Base-by-base conservation (phyloP, 2,329 filamentous ascomycete species). In the Ceratocystis eucalypticola region DNA sequence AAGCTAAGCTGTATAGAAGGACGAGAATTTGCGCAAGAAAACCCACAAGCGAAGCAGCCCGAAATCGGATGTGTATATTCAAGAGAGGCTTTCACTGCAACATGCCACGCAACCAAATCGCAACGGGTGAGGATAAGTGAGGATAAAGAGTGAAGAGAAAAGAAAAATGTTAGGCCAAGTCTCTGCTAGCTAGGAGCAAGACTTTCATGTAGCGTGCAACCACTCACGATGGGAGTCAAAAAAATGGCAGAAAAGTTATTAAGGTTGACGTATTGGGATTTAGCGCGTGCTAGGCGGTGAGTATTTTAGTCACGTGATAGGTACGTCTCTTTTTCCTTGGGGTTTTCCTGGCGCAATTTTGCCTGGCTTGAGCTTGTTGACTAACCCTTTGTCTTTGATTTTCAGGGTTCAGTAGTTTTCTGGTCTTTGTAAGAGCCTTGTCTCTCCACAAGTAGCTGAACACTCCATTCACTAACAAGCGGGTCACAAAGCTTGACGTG, bases 221-320 rank as follows among this genome's bases (percentile, higher is more conserved):
- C 28, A 37, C 33, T 37, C 17, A 37, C 28, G 28, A 59, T 59
- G 22, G 48, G 37, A 53, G 25, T 37, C 10, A 7, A 63, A 63
- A 63, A 63, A 20, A 30, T 50, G 61, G 41, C 61, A 63, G 30
- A 63, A 63, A 62, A 63, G 28, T 33, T 33, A 33, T 12, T 6
- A 37, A 20, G 30, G 20, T 10, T 46, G 44, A 20, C 25, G 17
- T 17, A 45, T 63, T 30, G 22, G 17, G 61, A 63, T 33, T 41
- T 63, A 50, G 61, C 25, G 20, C 46, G 45, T 50, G 25, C 12
- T 17, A 8, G 61, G 61, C 61, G 61, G 61, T 63, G 61, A 63
- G 44, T 1, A n/a, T 0, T 2, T 0, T 0, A 6, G 15, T 63
- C 61, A 63, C 44, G 44, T 63, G 61, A 50, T 5, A 20, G 1